Evolutionary conservation across 139 green algal species (phyloP).

Genomic region (Parachlorella kessleri): DNA sequence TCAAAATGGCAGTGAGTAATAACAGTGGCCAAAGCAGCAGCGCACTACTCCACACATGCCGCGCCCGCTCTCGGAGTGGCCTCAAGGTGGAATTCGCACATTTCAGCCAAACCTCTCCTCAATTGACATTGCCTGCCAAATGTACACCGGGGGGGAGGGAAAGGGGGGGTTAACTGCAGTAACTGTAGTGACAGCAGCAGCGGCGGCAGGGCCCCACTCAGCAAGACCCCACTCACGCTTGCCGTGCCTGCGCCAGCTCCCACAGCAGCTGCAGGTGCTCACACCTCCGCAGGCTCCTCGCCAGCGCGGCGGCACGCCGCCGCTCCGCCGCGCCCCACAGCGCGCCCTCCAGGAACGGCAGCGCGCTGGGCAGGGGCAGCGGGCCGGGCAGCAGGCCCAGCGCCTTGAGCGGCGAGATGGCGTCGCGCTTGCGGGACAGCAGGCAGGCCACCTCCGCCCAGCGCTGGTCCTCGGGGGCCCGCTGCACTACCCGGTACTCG

Average conservation of each 20-base stretch:
- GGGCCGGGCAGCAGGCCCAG: constrained; percentile 62
- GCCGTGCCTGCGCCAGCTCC: constrained; percentile 37
- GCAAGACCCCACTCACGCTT: constrained; percentile 22
- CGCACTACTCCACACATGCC: too few species aligned
- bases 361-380: constrained; percentile 49
- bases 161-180: too few species aligned
- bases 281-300: constrained; percentile 56
- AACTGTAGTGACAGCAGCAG: too few species aligned
- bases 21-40: too few species aligned
- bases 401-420: constrained; percentile 53
- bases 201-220: too few species aligned
- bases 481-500: background rate
- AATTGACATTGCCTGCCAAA: too few species aligned
- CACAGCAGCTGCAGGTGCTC: constrained; percentile 67
- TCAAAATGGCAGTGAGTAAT: too few species aligned
- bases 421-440: constrained; percentile 52
- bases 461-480: constrained; percentile 13
- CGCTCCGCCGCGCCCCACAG: constrained; percentile 61
- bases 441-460: constrained; percentile 54
- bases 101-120: too few species aligned
- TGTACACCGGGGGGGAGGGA: too few species aligned
- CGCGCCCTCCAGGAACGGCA: constrained; percentile 70
- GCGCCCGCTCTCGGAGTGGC: too few species aligned
- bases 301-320: constrained; percentile 58
- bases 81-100: too few species aligned